Base-by-base conservation (phyloP, 768 basidiomycete genomes). In the Strobilomyces dryophilus region DNA sequence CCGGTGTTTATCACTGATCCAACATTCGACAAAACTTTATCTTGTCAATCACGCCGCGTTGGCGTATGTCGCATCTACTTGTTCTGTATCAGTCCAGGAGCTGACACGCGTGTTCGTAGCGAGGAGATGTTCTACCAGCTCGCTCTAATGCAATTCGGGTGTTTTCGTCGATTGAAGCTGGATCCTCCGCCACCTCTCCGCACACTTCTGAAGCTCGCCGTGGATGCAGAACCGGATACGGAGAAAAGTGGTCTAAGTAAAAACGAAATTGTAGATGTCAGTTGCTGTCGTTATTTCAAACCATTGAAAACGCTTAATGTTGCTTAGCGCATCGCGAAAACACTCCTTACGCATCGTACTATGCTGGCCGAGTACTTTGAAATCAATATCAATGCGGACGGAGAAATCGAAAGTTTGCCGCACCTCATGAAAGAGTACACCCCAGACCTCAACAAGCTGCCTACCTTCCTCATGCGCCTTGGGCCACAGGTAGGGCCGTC, bases 101-200 rank as follows among this genome's bases (percentile, higher is more conserved):
- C 53, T 21, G 20, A 49, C 36, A 1, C 10, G 21, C 20, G 24
- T 32, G 1, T 37, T 18, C 15, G 9, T 52, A 97, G 94, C 1
- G 93, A 97, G 63, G 93, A 97, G 60, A 76, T 97, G 32, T 95
- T 98, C 68, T 98, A 97, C 70, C 97, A 99, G 64, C 79, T 99
- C 8, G 92, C 83, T 2, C 71, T 98, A 26, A 78, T 91, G 17
- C 95, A 98, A 67, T 99, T 99, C 62, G 92, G 94, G 2, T 80
- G 89, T 55, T 81, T 89, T 56, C 78, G 81, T 54, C 78, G 83
- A 20, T 71, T 98, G 47, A 85, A 84, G 56, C 76, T 98, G 3
- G 85, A 94, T 34, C 95, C 95, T 1, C 75, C 95, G 3, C 92
- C 93, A 0, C 73, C 82, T 0, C 65, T 98, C 15, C 78, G 77